Percentiles rank a stretch among this genome's conserved stretches.
phyloP scores from a whole-genome alignment of 2,329 filamentous ascomycete species.

The Hypocrella siamensis region DNA sequence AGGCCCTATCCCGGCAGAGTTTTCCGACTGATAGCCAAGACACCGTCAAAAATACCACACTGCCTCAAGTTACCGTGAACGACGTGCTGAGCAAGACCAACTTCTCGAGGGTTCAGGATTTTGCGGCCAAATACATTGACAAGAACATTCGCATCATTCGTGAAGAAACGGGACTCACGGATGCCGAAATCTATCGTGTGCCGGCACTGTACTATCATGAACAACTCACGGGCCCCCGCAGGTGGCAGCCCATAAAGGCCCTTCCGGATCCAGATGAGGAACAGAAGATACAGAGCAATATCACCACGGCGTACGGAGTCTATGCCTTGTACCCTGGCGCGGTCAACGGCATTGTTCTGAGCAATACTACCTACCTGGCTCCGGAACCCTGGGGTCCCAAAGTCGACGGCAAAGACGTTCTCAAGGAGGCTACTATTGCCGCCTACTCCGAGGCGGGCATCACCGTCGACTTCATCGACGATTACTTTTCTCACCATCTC shows the following conservation, averaged over 20 bases:
- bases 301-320: slow-evolving; percentile 1
- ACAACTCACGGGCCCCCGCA: background rate
- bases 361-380: slow-evolving; percentile 4
- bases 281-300: background rate
- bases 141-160: slow-evolving; percentile 8
- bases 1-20: slow-evolving; percentile 1
- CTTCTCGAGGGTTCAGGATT: slow-evolving; percentile 2
- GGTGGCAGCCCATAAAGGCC: background rate
- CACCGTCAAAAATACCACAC: background rate
- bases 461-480: slow-evolving; percentile 11
- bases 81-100: slow-evolving; percentile 1
- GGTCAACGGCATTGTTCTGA: slow-evolving; percentile 10
- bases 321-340: slow-evolving; percentile 7
- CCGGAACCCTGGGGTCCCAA: slow-evolving; percentile 13
- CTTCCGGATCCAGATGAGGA: background rate
- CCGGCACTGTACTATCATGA: slow-evolving; percentile 7
- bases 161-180: slow-evolving; percentile 8
- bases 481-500: slow-evolving; percentile 12
- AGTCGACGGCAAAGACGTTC: slow-evolving; percentile 11
- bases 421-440: slow-evolving; percentile 7
- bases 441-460: slow-evolving; percentile 9
- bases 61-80: slow-evolving; percentile 1
- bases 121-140: slow-evolving; percentile 6
- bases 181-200: slow-evolving; percentile 8
- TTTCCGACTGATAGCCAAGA: slow-evolving; percentile 1